Evolutionary conservation across 2,329 filamentous ascomycete species (phyloP), one percentile per base, ranked within the genome.

Genomic region (Tolypocladium pustulatum): DNA sequence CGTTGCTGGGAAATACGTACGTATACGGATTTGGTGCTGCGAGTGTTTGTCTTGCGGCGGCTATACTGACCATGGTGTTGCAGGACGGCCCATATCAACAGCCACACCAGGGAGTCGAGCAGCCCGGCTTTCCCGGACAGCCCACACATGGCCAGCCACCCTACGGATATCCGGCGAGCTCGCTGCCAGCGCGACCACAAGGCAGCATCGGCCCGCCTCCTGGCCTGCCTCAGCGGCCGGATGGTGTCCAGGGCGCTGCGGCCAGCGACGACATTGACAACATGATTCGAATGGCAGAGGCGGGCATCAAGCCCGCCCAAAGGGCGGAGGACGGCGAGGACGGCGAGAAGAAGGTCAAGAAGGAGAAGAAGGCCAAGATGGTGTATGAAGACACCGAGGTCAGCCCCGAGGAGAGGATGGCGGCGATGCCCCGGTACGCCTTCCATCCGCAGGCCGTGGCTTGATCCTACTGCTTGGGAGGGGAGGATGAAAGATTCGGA

Each of bases 381-480:
- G 79, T 96, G 36, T 96, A 94, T 75, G 86, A 86, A 62, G 90
- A 95, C 69, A 85, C 88, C 56, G 86, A 88, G 60, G 77, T 86
- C 67, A 94, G 89, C 67, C 89, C 91, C 1, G 92, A 97, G 76
- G 92, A 96, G 80, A 90, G 87, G 75, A 91, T 96, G 89, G 88
- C 90, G 34, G 75, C 78, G 69, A 76, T 94, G 76, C 79, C 88
- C 61, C 86, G 85, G 73, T 96, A 95, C 76, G 85, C 86, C 66
- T 88, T 83, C 59, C 64, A 36, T 36, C 49, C 49, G 20, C 30
- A 9, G 6, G 55, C 37, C n/a, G 55, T 43, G 40, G 55, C 55
- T 34, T 56, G 55, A 52, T 32, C 3, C 25, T 38, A 22, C 37
- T n/a, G 36, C 20, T 37, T 10, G 17, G n/a, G 17, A 27, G 8